Evolutionary conservation across 2,329 filamentous ascomycete species (phyloP), one percentile per base, ranked within the genome.

Genomic region (Shiraia bambusicola): DNA sequence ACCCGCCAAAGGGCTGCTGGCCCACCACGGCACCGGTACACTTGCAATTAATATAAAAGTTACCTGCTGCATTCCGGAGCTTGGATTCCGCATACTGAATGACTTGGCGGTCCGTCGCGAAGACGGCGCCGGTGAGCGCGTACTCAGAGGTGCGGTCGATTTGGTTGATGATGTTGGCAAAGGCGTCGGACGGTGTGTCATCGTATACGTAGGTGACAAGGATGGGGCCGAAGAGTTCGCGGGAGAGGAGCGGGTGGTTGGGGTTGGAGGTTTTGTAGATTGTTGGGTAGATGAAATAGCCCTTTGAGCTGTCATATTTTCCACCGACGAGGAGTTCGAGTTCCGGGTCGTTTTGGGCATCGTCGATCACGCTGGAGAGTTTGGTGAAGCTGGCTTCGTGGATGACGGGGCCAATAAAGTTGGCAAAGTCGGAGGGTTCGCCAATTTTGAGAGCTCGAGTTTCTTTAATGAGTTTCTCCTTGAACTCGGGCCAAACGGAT

Each of bases 11-110:
- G 3, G 74, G 72, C 53, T 76, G 74, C 58, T 76, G 74, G 11
- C 72, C 73, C 26, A 76, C 74, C 16, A 74, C 71, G 6, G 72
- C 69, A 24, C 65, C 77, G 2, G 77, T 81, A 47, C 73, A 84
- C 79, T 91, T 91, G 75, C 84, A 87, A 73, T 91, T 92, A 71
- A 92, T 77, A 72, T 92, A 92, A 67, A 91, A 91, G 74, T 92
- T 92, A 29, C 87, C 87, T 0, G 87, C 87, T 0, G 84, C 74
- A 63, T 90, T 82, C 51, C 86, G 76, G 38, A 92, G 75, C 47
- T 76, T 78, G 55, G 89, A 80, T 67, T 90, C 86, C 0, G 86
- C 87, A 41, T 76, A 76, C 16, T 83, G 78, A 45, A 90, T 72
- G 11, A 78, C 83, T 33, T 76, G 70, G 28, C 87, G 75, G 67